phyloP scores from a whole-genome alignment of 139 green algal genomes.

The Mesotaenium endlicherianum region DNA sequence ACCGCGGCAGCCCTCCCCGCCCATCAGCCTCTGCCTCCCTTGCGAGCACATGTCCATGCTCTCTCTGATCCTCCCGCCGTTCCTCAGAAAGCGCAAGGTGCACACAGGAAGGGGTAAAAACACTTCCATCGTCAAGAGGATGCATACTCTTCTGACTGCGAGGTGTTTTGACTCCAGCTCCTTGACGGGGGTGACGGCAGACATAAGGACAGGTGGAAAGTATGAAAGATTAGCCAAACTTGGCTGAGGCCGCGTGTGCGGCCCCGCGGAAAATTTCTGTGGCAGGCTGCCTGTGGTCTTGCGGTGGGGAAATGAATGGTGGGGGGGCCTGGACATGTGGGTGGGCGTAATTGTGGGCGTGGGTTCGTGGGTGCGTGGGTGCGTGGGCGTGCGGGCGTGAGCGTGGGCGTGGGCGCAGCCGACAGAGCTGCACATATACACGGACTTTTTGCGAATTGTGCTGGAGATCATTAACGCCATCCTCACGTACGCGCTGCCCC shows the following conservation, averaged over 20 bases:
- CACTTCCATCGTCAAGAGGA: too few species aligned
- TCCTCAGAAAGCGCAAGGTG: too few species aligned
- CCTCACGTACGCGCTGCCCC: slow-evolving; percentile 59
- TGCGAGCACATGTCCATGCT: too few species aligned
- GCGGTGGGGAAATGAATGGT: neutral
- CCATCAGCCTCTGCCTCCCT: too few species aligned
- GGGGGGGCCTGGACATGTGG: too few species aligned
- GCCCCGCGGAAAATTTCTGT: neutral
- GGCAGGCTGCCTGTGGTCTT: neutral
- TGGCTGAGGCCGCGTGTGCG: neutral
- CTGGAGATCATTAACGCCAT: slow-evolving; percentile 84
- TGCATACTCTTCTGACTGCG: too few species aligned
- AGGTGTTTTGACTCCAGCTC: too few species aligned
- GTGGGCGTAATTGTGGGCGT: neutral
- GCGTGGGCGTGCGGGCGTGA: neutral
- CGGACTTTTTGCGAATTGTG: slow-evolving; percentile 81
- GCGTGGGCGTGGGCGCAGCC: slow-evolving; percentile 5
- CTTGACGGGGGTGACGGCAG: too few species aligned
- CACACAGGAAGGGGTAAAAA: too few species aligned
- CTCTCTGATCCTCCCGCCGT: too few species aligned
- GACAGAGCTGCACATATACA: slow-evolving; percentile 69
- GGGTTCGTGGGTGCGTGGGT: neutral
- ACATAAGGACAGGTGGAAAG: neutral
- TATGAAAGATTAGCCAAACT: neutral
- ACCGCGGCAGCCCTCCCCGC: too few species aligned